phyloP scores from a whole-genome alignment of 352 stramenopile genomes.

The Phytophthora meadii region DNA sequence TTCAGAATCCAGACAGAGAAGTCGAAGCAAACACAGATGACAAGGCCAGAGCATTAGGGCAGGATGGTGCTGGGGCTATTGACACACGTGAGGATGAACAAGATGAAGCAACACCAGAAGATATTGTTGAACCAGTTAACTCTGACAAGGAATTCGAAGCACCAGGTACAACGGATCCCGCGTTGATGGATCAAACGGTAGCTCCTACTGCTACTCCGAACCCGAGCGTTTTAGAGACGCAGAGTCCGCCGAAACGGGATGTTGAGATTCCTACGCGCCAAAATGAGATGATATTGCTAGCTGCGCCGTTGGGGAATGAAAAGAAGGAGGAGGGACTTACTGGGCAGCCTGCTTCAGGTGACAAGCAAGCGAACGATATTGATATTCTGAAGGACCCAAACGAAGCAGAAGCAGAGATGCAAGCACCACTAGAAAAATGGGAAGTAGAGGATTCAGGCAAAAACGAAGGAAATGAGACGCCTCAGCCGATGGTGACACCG shows the following conservation, averaged over 20 bases:
- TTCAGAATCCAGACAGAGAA: slow-evolving; percentile 5
- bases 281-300: slow-evolving; percentile 16
- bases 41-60: slow-evolving; percentile 2
- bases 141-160: not conserved
- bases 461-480: slow-evolving; percentile 7
- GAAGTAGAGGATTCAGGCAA: slow-evolving; percentile 13
- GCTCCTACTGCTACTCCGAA: not conserved
- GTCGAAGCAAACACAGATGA: slow-evolving; percentile 1
- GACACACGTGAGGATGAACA: slow-evolving; percentile 9
- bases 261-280: slow-evolving; percentile 11
- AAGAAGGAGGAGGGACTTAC: slow-evolving; percentile 6
- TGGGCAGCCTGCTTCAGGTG: not conserved
- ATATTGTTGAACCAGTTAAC: not conserved
- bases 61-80: slow-evolving; percentile 7
- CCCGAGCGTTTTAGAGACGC: slow-evolving; percentile 2
- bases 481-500: slow-evolving; percentile 2
- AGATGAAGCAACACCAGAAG: not conserved
- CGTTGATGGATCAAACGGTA: not conserved
- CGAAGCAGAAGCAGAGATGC: slow-evolving; percentile 18
- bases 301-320: not conserved
- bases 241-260: not conserved
- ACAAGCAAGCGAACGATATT: not conserved
- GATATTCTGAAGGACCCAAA: slow-evolving; percentile 15
- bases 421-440: slow-evolving; percentile 29
- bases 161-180: too few species aligned